Conservation (phyloP, 192 early-diverging fungal species). For the Obelidium mucronatum region DNA sequence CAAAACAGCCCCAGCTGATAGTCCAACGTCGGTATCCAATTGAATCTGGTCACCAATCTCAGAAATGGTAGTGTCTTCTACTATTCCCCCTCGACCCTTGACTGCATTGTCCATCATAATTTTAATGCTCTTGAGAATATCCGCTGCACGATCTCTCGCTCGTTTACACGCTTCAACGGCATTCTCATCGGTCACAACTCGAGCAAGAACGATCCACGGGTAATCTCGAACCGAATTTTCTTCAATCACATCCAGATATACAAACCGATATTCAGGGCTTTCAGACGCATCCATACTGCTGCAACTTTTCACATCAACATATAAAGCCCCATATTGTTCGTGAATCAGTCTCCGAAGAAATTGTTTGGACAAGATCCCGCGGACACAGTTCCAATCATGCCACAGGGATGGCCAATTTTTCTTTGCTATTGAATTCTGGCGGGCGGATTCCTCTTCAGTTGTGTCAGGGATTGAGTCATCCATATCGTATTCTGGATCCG, state of each 20-base stretch:
- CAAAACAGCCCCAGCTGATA: background rate
- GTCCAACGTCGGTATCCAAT: background rate
- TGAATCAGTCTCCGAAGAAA: background rate
- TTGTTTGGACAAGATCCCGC: background rate
- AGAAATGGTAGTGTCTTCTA: background rate
- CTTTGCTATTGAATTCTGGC: background rate
- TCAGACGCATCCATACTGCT: background rate
- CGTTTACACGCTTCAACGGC: background rate
- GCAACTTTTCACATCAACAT: background rate
- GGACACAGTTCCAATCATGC: background rate
- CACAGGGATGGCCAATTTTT: background rate
- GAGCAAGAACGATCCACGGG: slow-evolving; percentile 15
- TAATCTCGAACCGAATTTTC: slow-evolving; percentile 24
- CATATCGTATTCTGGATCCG: slow-evolving; percentile 32
- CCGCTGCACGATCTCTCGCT: background rate
- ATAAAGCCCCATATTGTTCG: slow-evolving; percentile 2
- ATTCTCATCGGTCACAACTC: background rate
- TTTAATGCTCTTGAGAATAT: background rate
- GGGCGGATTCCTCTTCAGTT: background rate
- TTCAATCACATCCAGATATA: slow-evolving; percentile 5
- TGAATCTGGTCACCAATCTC: background rate
- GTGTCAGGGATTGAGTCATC: background rate
- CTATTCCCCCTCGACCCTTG: no score
- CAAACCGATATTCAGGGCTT: background rate
- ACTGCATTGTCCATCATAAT: background rate